Conservation (phyloP, 768 basidiomycete species). For the Boletus bicolor region DNA sequence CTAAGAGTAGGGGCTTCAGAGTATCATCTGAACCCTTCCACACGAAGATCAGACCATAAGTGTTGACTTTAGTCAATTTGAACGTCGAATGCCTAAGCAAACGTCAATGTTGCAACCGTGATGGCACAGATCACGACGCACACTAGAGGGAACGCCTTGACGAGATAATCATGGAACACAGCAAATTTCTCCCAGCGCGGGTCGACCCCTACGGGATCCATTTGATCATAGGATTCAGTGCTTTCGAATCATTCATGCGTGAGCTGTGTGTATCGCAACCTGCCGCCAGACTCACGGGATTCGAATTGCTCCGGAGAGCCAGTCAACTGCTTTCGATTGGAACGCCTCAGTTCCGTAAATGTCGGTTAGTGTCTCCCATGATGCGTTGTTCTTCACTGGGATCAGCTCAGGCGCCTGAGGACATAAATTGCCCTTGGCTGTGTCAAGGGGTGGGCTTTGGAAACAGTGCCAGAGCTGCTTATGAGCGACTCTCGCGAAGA, state of each 20-base stretch:
- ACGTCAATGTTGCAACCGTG: background rate
- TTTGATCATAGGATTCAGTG: slow-evolving; percentile 50
- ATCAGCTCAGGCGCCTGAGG: slow-evolving; percentile 34
- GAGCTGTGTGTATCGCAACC: background rate
- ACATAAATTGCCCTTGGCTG: slow-evolving; percentile 24
- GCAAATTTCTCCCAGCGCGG: slow-evolving; percentile 54
- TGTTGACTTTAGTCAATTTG: slow-evolving; percentile 56
- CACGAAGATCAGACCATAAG: slow-evolving; percentile 55
- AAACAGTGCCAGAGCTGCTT: slow-evolving; percentile 6
- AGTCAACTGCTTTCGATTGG: slow-evolving; percentile 32
- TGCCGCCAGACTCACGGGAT: slow-evolving; percentile 37
- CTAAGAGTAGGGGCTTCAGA: slow-evolving; percentile 55
- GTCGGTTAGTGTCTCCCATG: slow-evolving; percentile 34
- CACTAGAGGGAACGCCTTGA: slow-evolving; percentile 57
- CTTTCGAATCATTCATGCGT: slow-evolving; percentile 26
- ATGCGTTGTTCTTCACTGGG: slow-evolving; percentile 32
- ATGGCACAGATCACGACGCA: slow-evolving; percentile 29
- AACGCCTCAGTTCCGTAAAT: slow-evolving; percentile 36
- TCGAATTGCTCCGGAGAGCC: slow-evolving; percentile 39
- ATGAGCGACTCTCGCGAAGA: slow-evolving; percentile 7
- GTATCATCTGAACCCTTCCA: slow-evolving; percentile 51
- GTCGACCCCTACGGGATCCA: slow-evolving; percentile 47
- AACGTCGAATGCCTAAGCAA: slow-evolving; percentile 45
- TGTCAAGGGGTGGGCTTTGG: background rate
- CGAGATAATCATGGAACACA: slow-evolving; percentile 54